These are phyloP conservation scores for Corymbia citriodora DNA, from an alignment of 441 rosid genomes.

Conservation along the genomic window DNA sequence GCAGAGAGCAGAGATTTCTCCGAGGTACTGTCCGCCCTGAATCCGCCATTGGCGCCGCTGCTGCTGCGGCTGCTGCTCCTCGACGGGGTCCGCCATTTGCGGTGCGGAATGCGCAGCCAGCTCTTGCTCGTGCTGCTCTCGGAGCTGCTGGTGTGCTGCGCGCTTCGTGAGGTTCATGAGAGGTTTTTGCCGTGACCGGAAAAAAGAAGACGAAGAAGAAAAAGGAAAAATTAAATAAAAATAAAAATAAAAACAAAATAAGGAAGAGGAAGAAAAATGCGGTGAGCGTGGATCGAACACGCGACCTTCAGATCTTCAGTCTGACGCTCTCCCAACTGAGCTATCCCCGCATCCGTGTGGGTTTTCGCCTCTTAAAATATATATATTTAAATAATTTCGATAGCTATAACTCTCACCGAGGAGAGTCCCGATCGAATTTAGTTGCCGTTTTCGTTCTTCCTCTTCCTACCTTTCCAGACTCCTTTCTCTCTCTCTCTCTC, in stretches of 20 bases:
- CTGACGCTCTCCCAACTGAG: constrained; percentile 13
- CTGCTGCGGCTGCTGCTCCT: constrained; percentile 2
- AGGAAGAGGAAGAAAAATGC: not conserved
- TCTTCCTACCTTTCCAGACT: not conserved
- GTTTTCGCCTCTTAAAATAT: accelerated
- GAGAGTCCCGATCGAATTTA: not conserved
- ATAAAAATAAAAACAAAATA: no score
- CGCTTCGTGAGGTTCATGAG: not conserved
- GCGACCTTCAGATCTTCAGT: constrained; percentile 11
- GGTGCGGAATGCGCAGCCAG: not conserved
- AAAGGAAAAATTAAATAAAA: no score
- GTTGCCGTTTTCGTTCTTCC: not conserved
- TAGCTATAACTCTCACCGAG: not conserved
- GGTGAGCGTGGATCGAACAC: constrained; percentile 14
- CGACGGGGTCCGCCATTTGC: not conserved
- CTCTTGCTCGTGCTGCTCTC: not conserved
- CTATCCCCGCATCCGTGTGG: not conserved
- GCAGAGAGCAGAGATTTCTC: constrained; percentile 75
- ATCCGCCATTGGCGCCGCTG: constrained; percentile 34
- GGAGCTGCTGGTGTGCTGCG: not conserved
- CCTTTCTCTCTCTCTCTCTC: not conserved
- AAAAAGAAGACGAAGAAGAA: not conserved
- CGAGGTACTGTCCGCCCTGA: constrained; percentile 55
- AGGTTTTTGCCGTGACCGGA: not conserved
- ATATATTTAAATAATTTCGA: not conserved